phyloP scores from a whole-genome alignment of 768 basidiomycete species.

The Omphalotus guepiniiformis region DNA sequence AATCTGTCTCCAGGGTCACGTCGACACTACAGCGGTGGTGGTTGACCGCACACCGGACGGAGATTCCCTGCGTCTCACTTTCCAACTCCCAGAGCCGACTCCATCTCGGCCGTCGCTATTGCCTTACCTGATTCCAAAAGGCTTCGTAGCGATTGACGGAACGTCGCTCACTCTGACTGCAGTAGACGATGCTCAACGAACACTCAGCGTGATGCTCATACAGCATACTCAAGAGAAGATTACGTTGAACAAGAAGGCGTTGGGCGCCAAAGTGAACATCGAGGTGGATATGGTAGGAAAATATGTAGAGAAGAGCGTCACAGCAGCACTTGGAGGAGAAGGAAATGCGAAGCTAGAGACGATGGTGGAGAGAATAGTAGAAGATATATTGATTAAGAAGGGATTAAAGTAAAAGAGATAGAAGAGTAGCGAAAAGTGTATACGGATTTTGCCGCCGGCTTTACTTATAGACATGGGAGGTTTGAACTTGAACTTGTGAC shows the following conservation, averaged over 20 bases:
- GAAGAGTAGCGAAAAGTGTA: not conserved
- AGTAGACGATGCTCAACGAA: slow-evolving; percentile 58
- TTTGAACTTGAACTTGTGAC: no score
- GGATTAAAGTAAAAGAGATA: slow-evolving; percentile 23
- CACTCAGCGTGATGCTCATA: slow-evolving; percentile 93
- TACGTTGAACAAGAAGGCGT: slow-evolving; percentile 65
- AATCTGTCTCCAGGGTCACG: slow-evolving; percentile 89
- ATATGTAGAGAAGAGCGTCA: slow-evolving; percentile 82
- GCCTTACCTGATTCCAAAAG: slow-evolving; percentile 87
- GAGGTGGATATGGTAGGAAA: slow-evolving; percentile 96
- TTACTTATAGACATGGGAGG: no score
- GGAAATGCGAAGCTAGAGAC: slow-evolving; percentile 43
- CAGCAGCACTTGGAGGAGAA: slow-evolving; percentile 56
- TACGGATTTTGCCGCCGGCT: not conserved
- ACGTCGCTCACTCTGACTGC: slow-evolving; percentile 87
- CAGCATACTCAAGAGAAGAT: slow-evolving; percentile 90
- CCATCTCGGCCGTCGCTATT: slow-evolving; percentile 58
- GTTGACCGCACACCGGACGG: slow-evolving; percentile 66
- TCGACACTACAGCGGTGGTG: slow-evolving; percentile 84
- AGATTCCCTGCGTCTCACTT: slow-evolving; percentile 81
- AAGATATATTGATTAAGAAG: slow-evolving; percentile 47
- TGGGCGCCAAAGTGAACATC: slow-evolving; percentile 86
- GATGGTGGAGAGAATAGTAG: slow-evolving; percentile 56
- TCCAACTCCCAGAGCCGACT: slow-evolving; percentile 66
- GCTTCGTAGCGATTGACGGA: slow-evolving; percentile 93